These are phyloP conservation scores for Termitomyces sp. DNA, from an alignment of 1,284 basidiomycete genomes.

Conservation along the genomic window DNA sequence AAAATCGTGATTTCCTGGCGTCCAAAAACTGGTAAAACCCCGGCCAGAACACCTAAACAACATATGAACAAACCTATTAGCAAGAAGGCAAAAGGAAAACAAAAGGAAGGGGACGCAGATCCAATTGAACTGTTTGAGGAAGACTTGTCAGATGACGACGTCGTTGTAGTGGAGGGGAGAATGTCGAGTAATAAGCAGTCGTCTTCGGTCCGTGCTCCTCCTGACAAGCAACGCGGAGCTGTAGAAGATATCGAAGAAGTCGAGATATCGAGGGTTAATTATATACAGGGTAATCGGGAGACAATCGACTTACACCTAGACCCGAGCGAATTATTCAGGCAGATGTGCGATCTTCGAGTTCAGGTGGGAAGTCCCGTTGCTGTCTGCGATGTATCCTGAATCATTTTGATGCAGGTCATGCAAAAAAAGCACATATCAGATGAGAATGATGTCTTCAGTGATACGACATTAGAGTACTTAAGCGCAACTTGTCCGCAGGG, in stretches of 20 bases:
- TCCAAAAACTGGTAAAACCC: conserved; percentile 22
- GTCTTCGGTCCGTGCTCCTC: not conserved
- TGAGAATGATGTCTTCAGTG: conserved; percentile 27
- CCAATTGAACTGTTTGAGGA: conserved; percentile 27
- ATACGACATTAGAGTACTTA: conserved; percentile 27
- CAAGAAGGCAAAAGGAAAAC: conserved; percentile 22
- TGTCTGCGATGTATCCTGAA: not conserved
- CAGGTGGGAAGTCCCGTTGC: conserved; percentile 15
- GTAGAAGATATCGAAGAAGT: conserved; percentile 1
- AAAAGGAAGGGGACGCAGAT: conserved; percentile 21
- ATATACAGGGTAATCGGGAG: not conserved
- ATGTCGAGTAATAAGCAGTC: not conserved
- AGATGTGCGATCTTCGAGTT: conserved; percentile 24
- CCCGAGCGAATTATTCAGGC: conserved; percentile 11
- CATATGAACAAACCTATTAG: conserved; percentile 1
- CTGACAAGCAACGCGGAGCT: not conserved
- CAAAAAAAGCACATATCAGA: conserved; percentile 16
- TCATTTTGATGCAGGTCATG: conserved; percentile 21
- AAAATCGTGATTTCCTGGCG: conserved; percentile 24
- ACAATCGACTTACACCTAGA: conserved; percentile 2
- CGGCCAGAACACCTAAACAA: conserved; percentile 6
- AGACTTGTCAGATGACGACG: conserved; percentile 13
- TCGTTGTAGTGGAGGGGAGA: not conserved
- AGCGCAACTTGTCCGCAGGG: conserved; percentile 31
- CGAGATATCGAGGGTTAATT: not conserved